phyloP scores from a whole-genome alignment of 2,329 filamentous ascomycete genomes.

The Cladosporium sp. region DNA sequence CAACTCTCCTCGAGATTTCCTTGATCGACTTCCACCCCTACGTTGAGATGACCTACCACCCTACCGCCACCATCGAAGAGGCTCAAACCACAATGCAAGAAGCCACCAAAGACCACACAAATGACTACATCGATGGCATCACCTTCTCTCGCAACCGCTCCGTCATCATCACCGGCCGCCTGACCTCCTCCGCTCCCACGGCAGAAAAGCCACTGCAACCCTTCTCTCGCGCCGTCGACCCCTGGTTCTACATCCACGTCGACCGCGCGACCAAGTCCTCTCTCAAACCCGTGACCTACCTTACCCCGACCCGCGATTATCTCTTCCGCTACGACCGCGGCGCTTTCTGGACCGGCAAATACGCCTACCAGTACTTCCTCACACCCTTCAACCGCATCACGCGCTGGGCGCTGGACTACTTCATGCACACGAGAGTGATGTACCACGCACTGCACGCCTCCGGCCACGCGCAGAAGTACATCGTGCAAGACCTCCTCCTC shows the following conservation, averaged over 20 bases:
- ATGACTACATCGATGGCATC: slow-evolving; percentile 47
- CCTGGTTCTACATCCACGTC: slow-evolving; percentile 46
- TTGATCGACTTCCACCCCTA: slow-evolving; percentile 42
- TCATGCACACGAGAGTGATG: slow-evolving; percentile 56
- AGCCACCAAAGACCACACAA: slow-evolving; percentile 30
- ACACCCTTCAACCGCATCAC: slow-evolving; percentile 56
- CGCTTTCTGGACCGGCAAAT: slow-evolving; percentile 58
- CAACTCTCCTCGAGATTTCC: slow-evolving; percentile 50
- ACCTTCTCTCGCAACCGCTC: slow-evolving; percentile 40
- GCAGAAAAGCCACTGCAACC: slow-evolving; percentile 14
- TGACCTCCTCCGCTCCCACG: slow-evolving; percentile 24
- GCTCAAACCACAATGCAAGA: slow-evolving; percentile 37
- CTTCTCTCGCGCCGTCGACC: slow-evolving; percentile 41
- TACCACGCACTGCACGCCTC: slow-evolving; percentile 57
- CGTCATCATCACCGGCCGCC: slow-evolving; percentile 40
- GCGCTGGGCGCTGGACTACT: slow-evolving; percentile 53
- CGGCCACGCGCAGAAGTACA: slow-evolving; percentile 49
- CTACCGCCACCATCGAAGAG: slow-evolving; percentile 36
- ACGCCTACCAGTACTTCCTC: slow-evolving; percentile 56
- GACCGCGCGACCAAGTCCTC: slow-evolving; percentile 23
- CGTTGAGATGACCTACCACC: slow-evolving; percentile 46
- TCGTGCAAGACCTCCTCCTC: slow-evolving; percentile 58
- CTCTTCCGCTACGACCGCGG: slow-evolving; percentile 66
- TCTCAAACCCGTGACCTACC: slow-evolving; percentile 35
- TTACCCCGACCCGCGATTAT: slow-evolving; percentile 53